These are phyloP conservation scores for Gaertneriomyces semiglobifer DNA, from an alignment of 192 early-diverging fungal species.

Conservation along the genomic window DNA sequence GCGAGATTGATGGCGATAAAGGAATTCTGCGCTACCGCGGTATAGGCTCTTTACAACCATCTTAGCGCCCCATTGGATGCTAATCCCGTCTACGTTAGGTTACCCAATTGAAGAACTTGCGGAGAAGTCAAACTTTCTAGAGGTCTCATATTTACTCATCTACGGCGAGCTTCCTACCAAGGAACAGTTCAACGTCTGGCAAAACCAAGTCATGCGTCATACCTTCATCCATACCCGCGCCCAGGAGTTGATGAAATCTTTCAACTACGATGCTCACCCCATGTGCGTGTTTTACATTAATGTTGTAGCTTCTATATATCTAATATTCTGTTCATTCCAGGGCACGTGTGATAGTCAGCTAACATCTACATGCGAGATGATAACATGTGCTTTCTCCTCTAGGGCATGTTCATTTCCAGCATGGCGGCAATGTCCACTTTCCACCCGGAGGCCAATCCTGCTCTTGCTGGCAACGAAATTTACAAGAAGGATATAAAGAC, in stretches of 20 bases:
- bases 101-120: conserved; percentile 66
- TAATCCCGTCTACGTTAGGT: conserved; percentile 17
- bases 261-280: conserved; percentile 63
- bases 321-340: too few relatives aligned
- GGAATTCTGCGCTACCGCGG: conserved; percentile 53
- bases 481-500: conserved; percentile 37
- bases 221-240: conserved; percentile 56
- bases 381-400: too few relatives aligned
- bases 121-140: conserved; percentile 60
- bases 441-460: conserved; percentile 67
- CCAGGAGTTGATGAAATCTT: conserved; percentile 48
- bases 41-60: too few relatives aligned
- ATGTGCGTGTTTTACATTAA: conserved; percentile 32
- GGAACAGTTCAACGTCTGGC: conserved; percentile 46
- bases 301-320: too few relatives aligned
- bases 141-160: conserved; percentile 64
- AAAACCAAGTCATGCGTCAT: conserved; percentile 51
- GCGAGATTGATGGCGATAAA: conserved; percentile 64
- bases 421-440: conserved; percentile 64
- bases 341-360: too few relatives aligned
- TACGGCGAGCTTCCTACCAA: conserved; percentile 59
- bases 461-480: conserved; percentile 49
- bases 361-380: too few relatives aligned
- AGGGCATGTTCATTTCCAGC: too few relatives aligned
- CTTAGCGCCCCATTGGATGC: too few relatives aligned